Evolutionary conservation across 768 basidiomycete species (phyloP), one percentile per base, ranked within the genome.

Genomic region (Cyathus striatus): DNA sequence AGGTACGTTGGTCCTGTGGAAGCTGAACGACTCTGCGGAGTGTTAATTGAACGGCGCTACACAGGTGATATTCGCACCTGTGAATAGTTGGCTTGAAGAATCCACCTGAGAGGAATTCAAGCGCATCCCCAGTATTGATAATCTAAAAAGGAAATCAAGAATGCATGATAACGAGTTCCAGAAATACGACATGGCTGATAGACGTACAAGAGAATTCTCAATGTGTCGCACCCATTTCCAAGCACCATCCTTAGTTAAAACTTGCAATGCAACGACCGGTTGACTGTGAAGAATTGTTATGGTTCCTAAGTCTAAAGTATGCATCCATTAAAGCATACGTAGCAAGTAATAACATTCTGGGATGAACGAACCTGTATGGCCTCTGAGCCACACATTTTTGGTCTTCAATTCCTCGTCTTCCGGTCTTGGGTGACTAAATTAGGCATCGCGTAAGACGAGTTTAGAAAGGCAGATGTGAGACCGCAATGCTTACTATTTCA

Each of bases 11-110:
- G 49, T 75, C 72, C 0, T 44, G 38, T 2, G 76, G 76, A 2
- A 74, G 76, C 46, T 75, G 74, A 32, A 69, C 58, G 18, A 78
- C 76, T 35, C 74, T 62, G 17, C 23, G 21, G 7, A 40, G 18
- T 13, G n/a, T 21, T 40, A 14, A 25, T 22, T 12, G 5, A 22
- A 23, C 39, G 22, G 14, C 44, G 5, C 16, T 23, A 10, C 9
- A 32, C 3, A 14, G 16, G 18, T 23, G 13, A 12, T 12, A 18
- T 38, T 43, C 43, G 23, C 34, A 56, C 43, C 57, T 47, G 53
- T 76, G 74, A 39, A 74, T 72, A 0, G 73, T 75, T 13, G 66
- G 69, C n/a, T 63, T 65, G 53, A 74, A 74, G 47, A 57, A 72
- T 6, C 73, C 69, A 1, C 73, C 73, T 5, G 68, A 71, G 17